These are phyloP conservation scores for Ceratocystiopsis brevicomis DNA, from an alignment of 2,329 filamentous ascomycete genomes.

Conservation along the genomic window DNA sequence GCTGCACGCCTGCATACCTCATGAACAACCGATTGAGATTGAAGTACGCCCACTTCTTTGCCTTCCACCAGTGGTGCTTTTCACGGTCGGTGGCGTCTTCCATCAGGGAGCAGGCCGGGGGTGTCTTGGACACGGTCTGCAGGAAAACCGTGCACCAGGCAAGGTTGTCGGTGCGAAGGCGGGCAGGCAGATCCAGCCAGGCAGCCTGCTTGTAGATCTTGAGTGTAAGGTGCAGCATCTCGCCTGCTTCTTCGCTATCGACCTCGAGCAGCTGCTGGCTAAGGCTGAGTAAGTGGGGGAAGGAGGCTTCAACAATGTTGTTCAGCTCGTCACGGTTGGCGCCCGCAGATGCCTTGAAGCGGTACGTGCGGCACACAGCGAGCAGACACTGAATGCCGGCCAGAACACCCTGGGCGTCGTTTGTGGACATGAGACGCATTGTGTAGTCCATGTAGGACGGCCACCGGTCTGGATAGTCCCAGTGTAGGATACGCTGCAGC, in stretches of 20 bases:
- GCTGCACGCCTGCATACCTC: constrained; percentile 33
- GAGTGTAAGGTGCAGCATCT: constrained; percentile 87
- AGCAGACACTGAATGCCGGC: constrained; percentile 86
- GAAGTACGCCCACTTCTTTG: constrained; percentile 98
- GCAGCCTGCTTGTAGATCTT: constrained; percentile 98
- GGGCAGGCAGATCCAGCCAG: constrained; percentile 72
- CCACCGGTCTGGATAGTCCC: constrained; percentile 90
- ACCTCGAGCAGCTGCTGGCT: constrained; percentile 80
- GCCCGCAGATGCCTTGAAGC: constrained; percentile 71
- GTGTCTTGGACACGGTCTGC: constrained; percentile 67
- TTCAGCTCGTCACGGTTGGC: constrained; percentile 70
- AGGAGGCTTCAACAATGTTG: constrained; percentile 79
- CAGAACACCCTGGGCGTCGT: constrained; percentile 72
- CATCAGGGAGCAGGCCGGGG: constrained; percentile 58
- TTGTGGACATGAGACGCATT: constrained; percentile 68
- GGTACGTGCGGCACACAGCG: constrained; percentile 85
- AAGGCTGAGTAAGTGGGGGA: constrained; percentile 71
- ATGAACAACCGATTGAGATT: constrained; percentile 94
- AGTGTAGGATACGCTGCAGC: constrained; percentile 87
- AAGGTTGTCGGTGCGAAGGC: constrained; percentile 66
- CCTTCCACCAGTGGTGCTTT: constrained; percentile 97
- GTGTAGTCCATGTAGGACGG: constrained; percentile 88
- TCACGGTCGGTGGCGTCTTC: constrained; percentile 74
- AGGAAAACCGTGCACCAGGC: constrained; percentile 95
- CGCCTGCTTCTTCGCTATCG: constrained; percentile 80